Evolutionary conservation across 352 stramenopile species (phyloP).

Genomic region (Blastocystis hominis): DNA sequence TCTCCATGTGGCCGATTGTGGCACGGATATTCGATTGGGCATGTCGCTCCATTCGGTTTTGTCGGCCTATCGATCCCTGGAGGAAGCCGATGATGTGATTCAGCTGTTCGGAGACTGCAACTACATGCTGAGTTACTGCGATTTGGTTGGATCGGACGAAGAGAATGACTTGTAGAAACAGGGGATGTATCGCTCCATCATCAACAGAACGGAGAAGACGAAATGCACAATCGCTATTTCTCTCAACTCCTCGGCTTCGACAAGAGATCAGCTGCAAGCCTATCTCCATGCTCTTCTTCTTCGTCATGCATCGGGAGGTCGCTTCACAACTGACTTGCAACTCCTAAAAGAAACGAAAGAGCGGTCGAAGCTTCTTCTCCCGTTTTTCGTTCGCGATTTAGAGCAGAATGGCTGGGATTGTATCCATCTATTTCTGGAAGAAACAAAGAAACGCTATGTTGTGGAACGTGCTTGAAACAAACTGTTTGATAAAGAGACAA

Average conservation of each 20-base stretch:
- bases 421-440: constrained; percentile 18
- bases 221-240: neutral
- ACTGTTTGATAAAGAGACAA: too few species aligned
- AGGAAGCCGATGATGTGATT: neutral
- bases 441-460: constrained; percentile 14
- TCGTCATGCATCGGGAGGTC: neutral
- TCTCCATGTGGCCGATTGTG: neutral
- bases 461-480: neutral
- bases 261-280: neutral
- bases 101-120: neutral
- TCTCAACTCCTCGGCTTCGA: neutral
- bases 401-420: neutral
- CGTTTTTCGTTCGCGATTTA: neutral
- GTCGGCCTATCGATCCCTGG: neutral
- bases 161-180: neutral
- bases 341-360: neutral
- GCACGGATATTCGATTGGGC: neutral
- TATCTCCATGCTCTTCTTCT: constrained; percentile 16
- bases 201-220: neutral
- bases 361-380: neutral
- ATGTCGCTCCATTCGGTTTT: neutral
- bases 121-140: neutral
- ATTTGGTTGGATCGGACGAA: neutral
- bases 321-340: neutral
- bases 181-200: neutral